phyloP scores from a whole-genome alignment of 2,329 filamentous ascomycete genomes.

The Cucurbitaria berberidis region DNA sequence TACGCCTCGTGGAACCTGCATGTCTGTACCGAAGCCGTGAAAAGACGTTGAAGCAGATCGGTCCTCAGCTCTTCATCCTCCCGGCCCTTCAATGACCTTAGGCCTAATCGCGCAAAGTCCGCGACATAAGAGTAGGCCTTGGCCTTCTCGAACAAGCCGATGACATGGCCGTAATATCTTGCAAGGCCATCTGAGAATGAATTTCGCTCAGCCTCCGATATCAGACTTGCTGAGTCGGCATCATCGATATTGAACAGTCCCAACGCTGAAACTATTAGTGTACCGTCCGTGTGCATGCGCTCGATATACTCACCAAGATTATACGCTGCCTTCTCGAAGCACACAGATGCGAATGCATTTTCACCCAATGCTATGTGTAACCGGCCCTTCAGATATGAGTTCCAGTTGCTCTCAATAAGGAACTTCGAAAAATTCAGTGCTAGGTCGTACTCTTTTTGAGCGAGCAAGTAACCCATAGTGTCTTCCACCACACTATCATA shows the following conservation, averaged over 20 bases:
- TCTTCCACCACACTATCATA: slow-evolving; percentile 49
- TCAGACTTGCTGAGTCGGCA: slow-evolving; percentile 59
- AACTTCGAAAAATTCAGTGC: slow-evolving; percentile 71
- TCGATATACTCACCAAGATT: slow-evolving; percentile 70
- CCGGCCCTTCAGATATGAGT: slow-evolving; percentile 81
- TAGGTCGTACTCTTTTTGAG: slow-evolving; percentile 54
- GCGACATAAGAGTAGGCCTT: slow-evolving; percentile 80
- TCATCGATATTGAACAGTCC: slow-evolving; percentile 46
- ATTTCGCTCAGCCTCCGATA: slow-evolving; percentile 76
- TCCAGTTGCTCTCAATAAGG: slow-evolving; percentile 64
- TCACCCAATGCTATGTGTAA: slow-evolving; percentile 76
- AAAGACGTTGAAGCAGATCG: slow-evolving; percentile 77
- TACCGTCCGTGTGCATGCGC: not conserved
- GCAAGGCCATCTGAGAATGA: slow-evolving; percentile 74
- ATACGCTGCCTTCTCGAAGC: slow-evolving; percentile 83
- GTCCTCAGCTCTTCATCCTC: slow-evolving; percentile 44
- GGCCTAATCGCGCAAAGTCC: slow-evolving; percentile 78
- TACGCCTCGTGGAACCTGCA: slow-evolving; percentile 85
- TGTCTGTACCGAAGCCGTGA: slow-evolving; percentile 79
- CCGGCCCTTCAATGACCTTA: slow-evolving; percentile 49
- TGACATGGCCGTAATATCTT: slow-evolving; percentile 85
- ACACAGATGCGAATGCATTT: slow-evolving; percentile 71
- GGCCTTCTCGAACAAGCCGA: slow-evolving; percentile 78
- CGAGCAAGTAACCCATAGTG: slow-evolving; percentile 54
- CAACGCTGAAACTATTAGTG: slow-evolving; percentile 36